A percentile compares a stretch with the other conserved stretches of the same genome.
Evolutionary conservation across 108 stramenopile genomes (phyloP).

Genomic region (Schizochytrium sp.): DNA sequence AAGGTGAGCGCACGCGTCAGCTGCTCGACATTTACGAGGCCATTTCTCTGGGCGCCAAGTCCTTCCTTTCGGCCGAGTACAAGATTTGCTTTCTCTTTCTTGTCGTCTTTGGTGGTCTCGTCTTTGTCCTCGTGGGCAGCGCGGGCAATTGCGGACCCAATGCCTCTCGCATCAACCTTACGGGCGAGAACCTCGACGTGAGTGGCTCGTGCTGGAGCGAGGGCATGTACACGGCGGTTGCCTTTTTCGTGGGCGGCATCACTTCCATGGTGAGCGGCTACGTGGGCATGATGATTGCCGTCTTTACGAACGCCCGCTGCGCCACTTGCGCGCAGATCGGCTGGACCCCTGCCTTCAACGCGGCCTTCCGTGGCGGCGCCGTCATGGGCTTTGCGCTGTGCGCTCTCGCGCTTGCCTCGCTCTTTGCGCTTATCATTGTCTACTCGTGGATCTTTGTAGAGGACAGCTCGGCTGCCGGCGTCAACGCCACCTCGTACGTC

Average conservation of each 20-base stretch:
- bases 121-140: constrained; percentile 77
- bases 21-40: constrained; percentile 79
- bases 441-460: constrained; percentile 46
- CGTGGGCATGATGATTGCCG: constrained; percentile 97
- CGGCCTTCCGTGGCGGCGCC: constrained; percentile 89
- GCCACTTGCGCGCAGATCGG: constrained; percentile 59
- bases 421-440: constrained; percentile 66
- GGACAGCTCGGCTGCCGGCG: constrained; percentile 21
- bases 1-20: constrained; percentile 55
- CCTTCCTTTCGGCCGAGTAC: constrained; percentile 89
- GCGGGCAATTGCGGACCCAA: constrained; percentile 60
- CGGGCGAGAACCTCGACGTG: neutral
- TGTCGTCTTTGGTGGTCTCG: constrained; percentile 66
- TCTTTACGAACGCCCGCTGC: constrained; percentile 89
- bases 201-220: constrained; percentile 30
- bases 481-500: constrained; percentile 62
- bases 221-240: constrained; percentile 77
- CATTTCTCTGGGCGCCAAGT: constrained; percentile 87
- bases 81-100: constrained; percentile 82
- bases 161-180: neutral
- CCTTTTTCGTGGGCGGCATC: constrained; percentile 83
- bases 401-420: constrained; percentile 77
- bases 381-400: constrained; percentile 96
- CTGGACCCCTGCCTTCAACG: constrained; percentile 66
- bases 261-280: constrained; percentile 69